Evolutionary conservation across 495 filamentous ascomycete species (phyloP).

Genomic region (Penicillium flavigenum): DNA sequence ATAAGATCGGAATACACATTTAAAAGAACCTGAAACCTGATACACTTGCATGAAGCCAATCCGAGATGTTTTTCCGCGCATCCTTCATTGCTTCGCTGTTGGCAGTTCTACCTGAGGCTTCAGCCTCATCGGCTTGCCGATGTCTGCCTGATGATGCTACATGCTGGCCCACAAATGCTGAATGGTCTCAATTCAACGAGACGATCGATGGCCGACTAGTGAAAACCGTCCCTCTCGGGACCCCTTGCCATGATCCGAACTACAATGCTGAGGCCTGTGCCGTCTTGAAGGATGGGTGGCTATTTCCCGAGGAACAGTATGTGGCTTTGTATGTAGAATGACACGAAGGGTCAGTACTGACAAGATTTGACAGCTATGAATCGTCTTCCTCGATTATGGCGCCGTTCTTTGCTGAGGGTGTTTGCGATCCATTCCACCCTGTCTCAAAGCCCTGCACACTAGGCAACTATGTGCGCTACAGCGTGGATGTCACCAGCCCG

Average conservation of each 20-base stretch:
- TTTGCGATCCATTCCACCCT: conserved; percentile 58
- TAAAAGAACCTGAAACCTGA: not conserved
- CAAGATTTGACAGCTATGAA: conserved; percentile 22
- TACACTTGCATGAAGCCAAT: not conserved
- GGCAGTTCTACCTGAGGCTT: conserved; percentile 9
- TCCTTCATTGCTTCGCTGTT: conserved; percentile 12
- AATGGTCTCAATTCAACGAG: conserved; percentile 47
- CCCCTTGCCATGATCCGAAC: conserved; percentile 45
- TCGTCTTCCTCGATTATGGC: conserved; percentile 46
- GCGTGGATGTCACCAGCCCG: conserved; percentile 36
- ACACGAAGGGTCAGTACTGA: not conserved
- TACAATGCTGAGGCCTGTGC: conserved; percentile 36
- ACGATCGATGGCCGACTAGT: conserved; percentile 46
- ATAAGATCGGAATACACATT: not conserved
- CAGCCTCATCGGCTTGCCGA: conserved; percentile 22
- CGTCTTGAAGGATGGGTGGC: conserved; percentile 29
- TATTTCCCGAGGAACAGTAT: conserved; percentile 34
- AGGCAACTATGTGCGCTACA: conserved; percentile 58
- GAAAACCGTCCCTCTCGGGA: conserved; percentile 44
- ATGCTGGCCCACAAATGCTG: conserved; percentile 41
- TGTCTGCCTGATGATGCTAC: conserved; percentile 42
- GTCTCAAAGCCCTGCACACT: conserved; percentile 51
- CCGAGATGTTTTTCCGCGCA: not conserved
- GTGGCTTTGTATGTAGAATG: conserved; percentile 9
- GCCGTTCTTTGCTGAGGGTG: conserved; percentile 43